Conservation (phyloP, 768 basidiomycete genomes). For the Neoboletus subvelutipes region DNA sequence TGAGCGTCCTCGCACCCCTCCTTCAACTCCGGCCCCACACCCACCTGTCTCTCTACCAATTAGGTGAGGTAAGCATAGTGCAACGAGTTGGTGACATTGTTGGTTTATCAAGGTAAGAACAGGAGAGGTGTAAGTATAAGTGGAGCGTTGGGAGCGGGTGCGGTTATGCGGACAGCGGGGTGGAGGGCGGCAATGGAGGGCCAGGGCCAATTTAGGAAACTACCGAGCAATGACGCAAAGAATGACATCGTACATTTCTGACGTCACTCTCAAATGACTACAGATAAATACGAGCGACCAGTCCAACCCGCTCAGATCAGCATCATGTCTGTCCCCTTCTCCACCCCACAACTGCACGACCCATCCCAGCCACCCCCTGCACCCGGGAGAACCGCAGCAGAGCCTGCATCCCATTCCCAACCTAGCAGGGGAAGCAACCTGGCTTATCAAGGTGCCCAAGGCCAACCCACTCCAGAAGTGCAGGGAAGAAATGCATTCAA, state of each 20-base stretch:
- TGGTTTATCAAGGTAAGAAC: no score
- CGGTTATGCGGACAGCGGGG: no score
- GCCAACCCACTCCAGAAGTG: not conserved
- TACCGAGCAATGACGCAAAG: not conserved
- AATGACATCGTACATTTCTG: constrained; percentile 5
- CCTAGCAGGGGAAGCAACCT: not conserved
- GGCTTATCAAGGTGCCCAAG: not conserved
- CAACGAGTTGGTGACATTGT: no score
- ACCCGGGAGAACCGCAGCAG: not conserved
- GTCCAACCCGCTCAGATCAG: not conserved
- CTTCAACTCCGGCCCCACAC: no score
- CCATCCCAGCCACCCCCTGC: constrained; percentile 49
- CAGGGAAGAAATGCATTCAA: constrained; percentile 29
- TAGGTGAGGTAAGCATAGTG: no score
- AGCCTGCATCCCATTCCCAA: not conserved
- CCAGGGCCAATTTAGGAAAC: constrained; percentile 11
- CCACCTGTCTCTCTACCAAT: no score
- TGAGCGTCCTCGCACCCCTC: no score
- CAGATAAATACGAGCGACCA: constrained; percentile 17
- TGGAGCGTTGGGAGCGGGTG: no score
- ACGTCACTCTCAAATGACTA: constrained; percentile 5
- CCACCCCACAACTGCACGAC: constrained; percentile 42
- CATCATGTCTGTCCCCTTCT: constrained; percentile 29
- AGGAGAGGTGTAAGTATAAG: no score
- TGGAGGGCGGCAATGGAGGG: no score